Percentiles rank a stretch among this genome's conserved stretches.
Evolutionary conservation across 2,329 filamentous ascomycete species (phyloP).

Genomic region (Nigrospora sphaerica): DNA sequence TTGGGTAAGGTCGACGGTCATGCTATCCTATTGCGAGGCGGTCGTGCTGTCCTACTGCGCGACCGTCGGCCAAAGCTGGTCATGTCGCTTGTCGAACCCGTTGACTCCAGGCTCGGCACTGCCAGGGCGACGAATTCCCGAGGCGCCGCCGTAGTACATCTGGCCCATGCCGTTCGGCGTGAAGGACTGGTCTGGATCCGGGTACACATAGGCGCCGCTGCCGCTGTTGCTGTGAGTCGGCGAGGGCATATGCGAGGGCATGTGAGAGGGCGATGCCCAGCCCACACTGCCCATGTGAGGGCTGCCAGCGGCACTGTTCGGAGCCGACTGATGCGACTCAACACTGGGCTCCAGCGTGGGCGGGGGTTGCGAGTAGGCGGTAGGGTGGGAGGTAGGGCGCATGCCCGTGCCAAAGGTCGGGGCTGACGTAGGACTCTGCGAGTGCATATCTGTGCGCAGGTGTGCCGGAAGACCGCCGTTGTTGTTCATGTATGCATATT

Average conservation of each 20-base stretch:
- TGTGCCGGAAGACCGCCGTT: slow-evolving; percentile 77
- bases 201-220: slow-evolving; percentile 65
- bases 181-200: slow-evolving; percentile 68
- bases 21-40: slow-evolving; percentile 13
- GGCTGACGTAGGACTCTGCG: slow-evolving; percentile 61
- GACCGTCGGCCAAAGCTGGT: slow-evolving; percentile 38
- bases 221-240: slow-evolving; percentile 57
- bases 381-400: slow-evolving; percentile 80
- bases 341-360: slow-evolving; percentile 79
- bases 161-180: slow-evolving; percentile 51
- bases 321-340: slow-evolving; percentile 63
- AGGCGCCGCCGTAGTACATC: slow-evolving; percentile 63
- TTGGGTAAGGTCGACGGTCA: too few species aligned
- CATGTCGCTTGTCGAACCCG: slow-evolving; percentile 51
- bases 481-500: slow-evolving; percentile 71
- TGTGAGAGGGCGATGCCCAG: slow-evolving; percentile 56
- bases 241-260: slow-evolving; percentile 63
- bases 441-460: slow-evolving; percentile 67
- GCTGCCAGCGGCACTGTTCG: slow-evolving; percentile 68
- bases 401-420: slow-evolving; percentile 51
- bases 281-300: slow-evolving; percentile 77
- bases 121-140: slow-evolving; percentile 60
- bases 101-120: slow-evolving; percentile 61
- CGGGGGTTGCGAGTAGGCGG: slow-evolving; percentile 73
- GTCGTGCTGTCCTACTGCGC: slow-evolving; percentile 26